phyloP scores from a whole-genome alignment of 2,329 filamentous ascomycete species.

The Fusarium drepaniforme region DNA sequence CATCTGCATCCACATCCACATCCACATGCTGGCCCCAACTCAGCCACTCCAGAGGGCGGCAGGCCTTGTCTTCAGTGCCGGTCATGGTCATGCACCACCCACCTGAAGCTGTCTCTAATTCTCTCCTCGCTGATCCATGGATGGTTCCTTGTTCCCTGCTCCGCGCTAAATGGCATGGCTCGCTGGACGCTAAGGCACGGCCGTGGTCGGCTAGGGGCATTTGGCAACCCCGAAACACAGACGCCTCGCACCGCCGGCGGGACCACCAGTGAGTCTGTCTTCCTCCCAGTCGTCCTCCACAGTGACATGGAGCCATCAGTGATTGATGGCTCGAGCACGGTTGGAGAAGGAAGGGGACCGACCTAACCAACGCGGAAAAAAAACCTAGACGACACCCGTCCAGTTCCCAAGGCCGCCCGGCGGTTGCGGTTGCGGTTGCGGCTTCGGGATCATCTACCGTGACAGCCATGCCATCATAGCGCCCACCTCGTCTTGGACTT shows the following conservation, averaged over 20 bases:
- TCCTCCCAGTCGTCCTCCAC: conserved; percentile 24
- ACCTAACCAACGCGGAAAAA: conserved; percentile 28
- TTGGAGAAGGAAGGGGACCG: conserved; percentile 20
- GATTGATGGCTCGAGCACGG: conserved; percentile 30
- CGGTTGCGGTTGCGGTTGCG: conserved; percentile 18
- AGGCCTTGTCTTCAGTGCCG: not conserved
- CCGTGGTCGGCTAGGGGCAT: conserved; percentile 41
- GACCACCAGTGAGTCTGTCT: conserved; percentile 18
- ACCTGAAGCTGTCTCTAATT: conserved; percentile 19
- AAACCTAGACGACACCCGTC: conserved; percentile 23
- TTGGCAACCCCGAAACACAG: conserved; percentile 42
- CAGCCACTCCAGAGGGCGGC: not conserved
- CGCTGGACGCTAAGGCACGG: conserved; percentile 40
- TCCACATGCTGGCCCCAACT: not conserved
- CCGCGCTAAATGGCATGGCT: conserved; percentile 28
- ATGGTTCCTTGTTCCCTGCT: conserved; percentile 39
- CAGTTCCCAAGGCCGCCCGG: conserved; percentile 15
- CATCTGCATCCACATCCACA: not conserved
- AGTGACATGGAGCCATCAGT: conserved; percentile 27
- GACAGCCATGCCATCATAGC: conserved; percentile 17
- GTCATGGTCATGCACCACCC: conserved; percentile 1
- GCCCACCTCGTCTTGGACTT: not conserved
- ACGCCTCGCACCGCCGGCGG: conserved; percentile 34
- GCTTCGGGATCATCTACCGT: conserved; percentile 25
- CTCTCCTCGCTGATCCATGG: conserved; percentile 6